Percentiles rank a stretch among this genome's conserved stretches.
phyloP scores from a whole-genome alignment of 2,329 filamentous ascomycete species.

The Cytospora paraplurivora region DNA sequence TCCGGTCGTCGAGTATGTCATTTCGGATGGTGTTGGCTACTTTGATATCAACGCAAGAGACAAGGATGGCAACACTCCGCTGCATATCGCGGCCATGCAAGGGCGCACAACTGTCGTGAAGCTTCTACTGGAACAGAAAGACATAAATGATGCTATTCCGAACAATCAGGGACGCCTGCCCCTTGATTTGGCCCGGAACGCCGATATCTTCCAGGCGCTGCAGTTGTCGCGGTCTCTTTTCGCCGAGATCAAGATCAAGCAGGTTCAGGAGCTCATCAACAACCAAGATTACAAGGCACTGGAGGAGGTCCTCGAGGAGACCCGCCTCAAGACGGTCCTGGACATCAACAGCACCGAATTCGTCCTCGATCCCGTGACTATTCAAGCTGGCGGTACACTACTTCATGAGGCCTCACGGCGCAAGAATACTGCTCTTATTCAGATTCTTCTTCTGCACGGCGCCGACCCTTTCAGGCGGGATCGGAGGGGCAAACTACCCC shows the following conservation, averaged over 20 bases:
- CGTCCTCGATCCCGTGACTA: slow-evolving; percentile 75
- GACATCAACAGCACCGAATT: slow-evolving; percentile 94
- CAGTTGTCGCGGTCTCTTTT: slow-evolving; percentile 89
- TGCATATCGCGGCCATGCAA: slow-evolving; percentile 84
- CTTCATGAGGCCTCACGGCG: slow-evolving; percentile 91
- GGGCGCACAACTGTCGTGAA: slow-evolving; percentile 80
- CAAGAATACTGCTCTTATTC: slow-evolving; percentile 83
- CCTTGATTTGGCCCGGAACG: slow-evolving; percentile 84
- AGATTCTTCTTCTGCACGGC: slow-evolving; percentile 87
- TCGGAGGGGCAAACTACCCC: slow-evolving; percentile 90
- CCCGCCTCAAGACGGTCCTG: slow-evolving; percentile 79
- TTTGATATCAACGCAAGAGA: slow-evolving; percentile 89
- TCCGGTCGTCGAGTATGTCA: slow-evolving; percentile 90
- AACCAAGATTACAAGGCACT: slow-evolving; percentile 75
- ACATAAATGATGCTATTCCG: slow-evolving; percentile 83
- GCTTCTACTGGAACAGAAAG: slow-evolving; percentile 77
- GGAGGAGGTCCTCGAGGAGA: slow-evolving; percentile 80
- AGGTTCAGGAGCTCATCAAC: slow-evolving; percentile 78
- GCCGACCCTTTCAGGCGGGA: slow-evolving; percentile 95
- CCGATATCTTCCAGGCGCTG: slow-evolving; percentile 93
- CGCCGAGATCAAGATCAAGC: slow-evolving; percentile 80
- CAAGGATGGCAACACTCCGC: slow-evolving; percentile 89
- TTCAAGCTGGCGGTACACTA: slow-evolving; percentile 84
- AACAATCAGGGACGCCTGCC: slow-evolving; percentile 86
- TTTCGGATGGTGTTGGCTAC: slow-evolving; percentile 68